Percentiles rank a stretch among this genome's conserved stretches.
Conservation (phyloP, 1,139 yeast species). For the Diutina siamensis region DNA sequence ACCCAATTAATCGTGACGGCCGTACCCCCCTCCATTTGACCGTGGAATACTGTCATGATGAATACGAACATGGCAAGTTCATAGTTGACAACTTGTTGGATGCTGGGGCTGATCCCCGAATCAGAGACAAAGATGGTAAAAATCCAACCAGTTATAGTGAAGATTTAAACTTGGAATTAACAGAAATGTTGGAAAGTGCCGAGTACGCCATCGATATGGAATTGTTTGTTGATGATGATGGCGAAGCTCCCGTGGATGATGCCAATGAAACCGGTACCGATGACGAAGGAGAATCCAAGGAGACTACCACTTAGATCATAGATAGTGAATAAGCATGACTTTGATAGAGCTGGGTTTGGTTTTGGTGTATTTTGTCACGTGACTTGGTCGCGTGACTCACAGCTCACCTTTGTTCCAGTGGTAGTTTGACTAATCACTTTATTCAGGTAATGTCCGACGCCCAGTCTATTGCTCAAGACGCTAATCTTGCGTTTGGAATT, state of each 20-base stretch:
- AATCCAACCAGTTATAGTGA: slow-evolving; percentile 61
- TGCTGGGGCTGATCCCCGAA: slow-evolving; percentile 82
- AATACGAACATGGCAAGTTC: slow-evolving; percentile 79
- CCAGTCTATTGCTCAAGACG: slow-evolving; percentile 52
- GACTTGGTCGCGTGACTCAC: too few relatives aligned
- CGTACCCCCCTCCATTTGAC: slow-evolving; percentile 89
- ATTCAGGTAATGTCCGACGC: slow-evolving; percentile 5
- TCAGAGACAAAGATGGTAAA: slow-evolving; percentile 34
- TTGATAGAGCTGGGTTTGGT: neutral
- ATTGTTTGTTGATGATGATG: slow-evolving; percentile 10
- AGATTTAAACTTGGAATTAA: slow-evolving; percentile 36
- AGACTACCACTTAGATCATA: slow-evolving; percentile 10
- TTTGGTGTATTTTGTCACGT: neutral
- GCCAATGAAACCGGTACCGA: slow-evolving; percentile 11
- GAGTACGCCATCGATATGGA: slow-evolving; percentile 45
- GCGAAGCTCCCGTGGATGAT: slow-evolving; percentile 16
- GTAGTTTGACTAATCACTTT: too few relatives aligned
- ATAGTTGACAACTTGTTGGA: slow-evolving; percentile 74
- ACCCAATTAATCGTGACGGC: slow-evolving; percentile 65
- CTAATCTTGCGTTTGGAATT: slow-evolving; percentile 67
- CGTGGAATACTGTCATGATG: slow-evolving; percentile 61
- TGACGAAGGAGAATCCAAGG: neutral
- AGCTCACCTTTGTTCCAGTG: too few relatives aligned
- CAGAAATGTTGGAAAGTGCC: slow-evolving; percentile 64
- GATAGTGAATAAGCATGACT: neutral